Evolutionary conservation across 148 eudicot species (phyloP).

Genomic region (Talinum fruticosum): DNA sequence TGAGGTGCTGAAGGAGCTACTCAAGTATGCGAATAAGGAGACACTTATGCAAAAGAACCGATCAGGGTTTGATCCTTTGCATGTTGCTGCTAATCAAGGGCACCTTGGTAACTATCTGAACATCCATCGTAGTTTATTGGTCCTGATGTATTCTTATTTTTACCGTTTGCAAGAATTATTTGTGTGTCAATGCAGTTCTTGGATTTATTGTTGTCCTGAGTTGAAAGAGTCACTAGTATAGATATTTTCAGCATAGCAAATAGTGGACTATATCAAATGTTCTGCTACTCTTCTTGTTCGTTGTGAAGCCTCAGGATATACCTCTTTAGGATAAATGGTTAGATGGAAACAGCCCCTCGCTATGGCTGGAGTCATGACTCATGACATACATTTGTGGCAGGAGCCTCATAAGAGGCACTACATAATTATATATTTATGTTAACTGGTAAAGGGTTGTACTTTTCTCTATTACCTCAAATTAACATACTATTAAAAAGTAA

Average conservation of each 20-base stretch:
- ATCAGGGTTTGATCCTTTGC: conserved; percentile 66
- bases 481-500: not conserved
- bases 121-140: not conserved
- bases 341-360: not conserved
- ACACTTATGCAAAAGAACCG: conserved; percentile 56
- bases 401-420: not conserved
- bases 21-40: conserved; percentile 61
- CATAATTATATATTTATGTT: not conserved
- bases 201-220: not conserved
- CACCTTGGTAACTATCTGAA: conserved; percentile 50
- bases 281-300: too few relatives aligned
- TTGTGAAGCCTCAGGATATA: not conserved
- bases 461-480: not conserved
- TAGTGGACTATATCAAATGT: too few relatives aligned
- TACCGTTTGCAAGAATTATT: not conserved
- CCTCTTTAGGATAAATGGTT: not conserved
- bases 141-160: not conserved
- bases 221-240: not conserved
- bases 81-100: conserved; percentile 73
- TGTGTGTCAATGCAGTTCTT: not conserved
- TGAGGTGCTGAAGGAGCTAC: conserved; percentile 74
- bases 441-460: not conserved
- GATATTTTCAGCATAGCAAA: not conserved
- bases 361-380: not conserved
- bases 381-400: not conserved